These are phyloP conservation scores for Botrytis fabae DNA, from an alignment of 2,329 filamentous ascomycete species.

Conservation along the genomic window DNA sequence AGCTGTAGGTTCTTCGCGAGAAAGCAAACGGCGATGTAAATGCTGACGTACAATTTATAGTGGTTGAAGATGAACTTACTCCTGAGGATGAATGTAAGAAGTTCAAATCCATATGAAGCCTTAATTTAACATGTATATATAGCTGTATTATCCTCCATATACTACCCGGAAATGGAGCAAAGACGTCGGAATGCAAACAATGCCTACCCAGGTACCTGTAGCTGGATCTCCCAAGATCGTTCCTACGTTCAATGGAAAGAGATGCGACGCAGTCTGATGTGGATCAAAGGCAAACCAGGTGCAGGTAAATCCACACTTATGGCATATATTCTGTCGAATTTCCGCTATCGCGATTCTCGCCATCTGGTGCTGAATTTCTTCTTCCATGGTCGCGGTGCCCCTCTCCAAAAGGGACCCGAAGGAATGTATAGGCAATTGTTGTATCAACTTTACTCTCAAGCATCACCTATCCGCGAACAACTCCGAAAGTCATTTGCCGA, in stretches of 20 bases:
- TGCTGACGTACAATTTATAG: conserved; percentile 7
- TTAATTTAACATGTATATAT: too few relatives aligned
- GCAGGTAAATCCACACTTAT: conserved; percentile 46
- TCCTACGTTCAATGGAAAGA: conserved; percentile 35
- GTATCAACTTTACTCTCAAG: conserved; percentile 32
- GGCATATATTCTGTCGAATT: conserved; percentile 38
- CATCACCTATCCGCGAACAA: not conserved
- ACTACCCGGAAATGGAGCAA: conserved; percentile 38
- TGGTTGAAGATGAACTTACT: not conserved
- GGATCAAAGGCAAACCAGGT: conserved; percentile 46
- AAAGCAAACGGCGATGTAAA: not conserved
- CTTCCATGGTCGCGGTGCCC: conserved; percentile 41
- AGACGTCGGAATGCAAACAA: conserved; percentile 35
- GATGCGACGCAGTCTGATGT: conserved; percentile 37
- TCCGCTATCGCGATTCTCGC: not conserved
- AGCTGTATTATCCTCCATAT: conserved; percentile 30
- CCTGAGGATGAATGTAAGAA: not conserved
- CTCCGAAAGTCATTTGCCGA: not conserved
- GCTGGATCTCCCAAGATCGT: conserved; percentile 40
- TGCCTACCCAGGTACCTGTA: conserved; percentile 38
- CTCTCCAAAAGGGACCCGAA: conserved; percentile 40
- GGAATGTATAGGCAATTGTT: conserved; percentile 44
- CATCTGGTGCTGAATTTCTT: conserved; percentile 38
- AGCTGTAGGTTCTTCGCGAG: not conserved
- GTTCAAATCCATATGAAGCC: too few relatives aligned